Conservation (phyloP, 306 rosid genomes). For the Lathyrus tuberosus region DNA sequence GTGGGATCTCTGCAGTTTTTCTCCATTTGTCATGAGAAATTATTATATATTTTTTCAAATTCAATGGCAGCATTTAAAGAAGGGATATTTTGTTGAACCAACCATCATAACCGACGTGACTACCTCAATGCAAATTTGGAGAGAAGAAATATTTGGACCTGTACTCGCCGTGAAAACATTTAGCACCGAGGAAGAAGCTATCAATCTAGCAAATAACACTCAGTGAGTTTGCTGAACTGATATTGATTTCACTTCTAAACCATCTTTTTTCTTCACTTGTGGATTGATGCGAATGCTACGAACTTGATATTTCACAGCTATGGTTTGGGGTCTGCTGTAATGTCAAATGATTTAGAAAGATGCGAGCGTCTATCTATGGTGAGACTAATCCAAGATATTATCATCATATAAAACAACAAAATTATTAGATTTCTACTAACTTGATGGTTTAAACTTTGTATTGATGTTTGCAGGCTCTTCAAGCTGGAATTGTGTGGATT, state of each 20-base stretch:
- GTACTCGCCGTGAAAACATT: conserved; percentile 89
- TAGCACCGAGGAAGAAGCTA: conserved; percentile 89
- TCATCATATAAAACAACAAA: conserved; percentile 10
- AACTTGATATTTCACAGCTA: conserved; percentile 58
- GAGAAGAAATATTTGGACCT: conserved; percentile 96
- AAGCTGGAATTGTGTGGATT: conserved; percentile 93
- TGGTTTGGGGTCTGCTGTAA: conserved; percentile 87
- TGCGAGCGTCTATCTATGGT: conserved; percentile 91
- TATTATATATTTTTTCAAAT: conserved; percentile 18
- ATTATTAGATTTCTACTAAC: conserved; percentile 22
- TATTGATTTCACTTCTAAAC: conserved; percentile 15
- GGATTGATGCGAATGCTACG: conserved; percentile 27
- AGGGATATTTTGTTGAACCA: conserved; percentile 85
- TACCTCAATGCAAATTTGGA: conserved; percentile 96
- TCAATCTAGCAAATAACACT: conserved; percentile 83
- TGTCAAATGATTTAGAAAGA: conserved; percentile 87
- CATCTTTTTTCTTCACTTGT: conserved; percentile 3
- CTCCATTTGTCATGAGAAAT: conserved; percentile 20
- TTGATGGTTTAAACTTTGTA: neutral
- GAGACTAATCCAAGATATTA: conserved; percentile 39
- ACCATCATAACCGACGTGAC: conserved; percentile 75
- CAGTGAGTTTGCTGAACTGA: conserved; percentile 56
- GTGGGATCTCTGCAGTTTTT: conserved; percentile 13
- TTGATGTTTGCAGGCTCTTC: conserved; percentile 63
- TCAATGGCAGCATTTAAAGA: conserved; percentile 75